Conservation (phyloP, 306 rosid genomes). For the Castanospermum australe region DNA sequence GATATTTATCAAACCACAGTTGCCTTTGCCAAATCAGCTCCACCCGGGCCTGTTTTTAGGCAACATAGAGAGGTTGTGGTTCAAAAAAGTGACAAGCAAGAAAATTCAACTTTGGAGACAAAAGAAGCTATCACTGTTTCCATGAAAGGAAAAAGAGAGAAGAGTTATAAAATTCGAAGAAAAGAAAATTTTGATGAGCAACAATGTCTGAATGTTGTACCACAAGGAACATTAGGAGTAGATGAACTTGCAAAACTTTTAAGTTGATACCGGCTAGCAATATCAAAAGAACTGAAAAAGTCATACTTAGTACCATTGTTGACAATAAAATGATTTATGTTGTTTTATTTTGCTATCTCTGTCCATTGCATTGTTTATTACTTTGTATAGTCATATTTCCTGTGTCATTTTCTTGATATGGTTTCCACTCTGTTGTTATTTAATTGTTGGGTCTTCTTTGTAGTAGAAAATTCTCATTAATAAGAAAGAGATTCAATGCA, state of each 20-base stretch:
- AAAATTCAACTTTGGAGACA: slow-evolving; percentile 23
- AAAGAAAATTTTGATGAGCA: slow-evolving; percentile 47
- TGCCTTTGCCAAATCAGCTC: slow-evolving; percentile 66
- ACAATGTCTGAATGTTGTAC: slow-evolving; percentile 50
- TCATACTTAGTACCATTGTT: not conserved
- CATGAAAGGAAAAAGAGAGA: slow-evolving; percentile 48
- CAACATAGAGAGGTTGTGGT: slow-evolving; percentile 34
- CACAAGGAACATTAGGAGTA: slow-evolving; percentile 79
- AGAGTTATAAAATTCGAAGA: slow-evolving; percentile 44
- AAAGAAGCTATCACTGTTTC: slow-evolving; percentile 22
- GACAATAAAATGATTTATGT: not conserved
- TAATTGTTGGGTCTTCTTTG: not conserved
- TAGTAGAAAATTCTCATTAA: not conserved
- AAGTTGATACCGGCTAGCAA: slow-evolving; percentile 38
- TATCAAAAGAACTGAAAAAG: not conserved
- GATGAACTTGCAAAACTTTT: slow-evolving; percentile 86
- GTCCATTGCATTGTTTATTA: not conserved
- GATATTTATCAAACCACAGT: slow-evolving; percentile 55
- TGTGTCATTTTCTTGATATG: not conserved
- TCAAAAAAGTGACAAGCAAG: slow-evolving; percentile 31
- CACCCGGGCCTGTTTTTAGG: slow-evolving; percentile 65
- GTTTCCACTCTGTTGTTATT: not conserved
- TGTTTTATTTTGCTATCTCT: not conserved
- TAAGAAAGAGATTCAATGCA: not conserved
- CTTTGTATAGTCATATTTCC: not conserved